phyloP scores from a whole-genome alignment of 805 yeast species.

The Pichia californica region DNA sequence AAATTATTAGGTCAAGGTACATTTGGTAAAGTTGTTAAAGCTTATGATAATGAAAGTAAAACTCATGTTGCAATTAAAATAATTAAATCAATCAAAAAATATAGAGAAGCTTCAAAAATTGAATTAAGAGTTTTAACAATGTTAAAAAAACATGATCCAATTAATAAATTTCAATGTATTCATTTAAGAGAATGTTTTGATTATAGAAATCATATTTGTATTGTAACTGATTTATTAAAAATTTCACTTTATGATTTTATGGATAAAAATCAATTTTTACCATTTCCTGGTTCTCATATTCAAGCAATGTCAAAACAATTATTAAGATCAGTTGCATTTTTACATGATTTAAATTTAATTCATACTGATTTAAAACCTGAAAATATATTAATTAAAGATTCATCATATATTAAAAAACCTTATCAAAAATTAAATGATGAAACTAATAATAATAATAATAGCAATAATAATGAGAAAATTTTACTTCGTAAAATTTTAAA shows the following conservation, averaged over 20 bases:
- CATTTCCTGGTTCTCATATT: conserved; percentile 93
- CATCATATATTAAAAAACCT: conserved; percentile 36
- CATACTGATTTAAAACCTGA: conserved; percentile 98
- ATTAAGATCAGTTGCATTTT: conserved; percentile 74
- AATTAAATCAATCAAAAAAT: conserved; percentile 86
- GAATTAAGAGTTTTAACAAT: conserved; percentile 81
- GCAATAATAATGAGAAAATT: conserved; percentile 5
- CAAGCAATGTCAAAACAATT: conserved; percentile 85
- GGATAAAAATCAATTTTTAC: conserved; percentile 72
- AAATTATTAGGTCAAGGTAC: conserved; percentile 85
- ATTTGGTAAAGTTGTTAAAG: conserved; percentile 83
- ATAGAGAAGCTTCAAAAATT: conserved; percentile 90
- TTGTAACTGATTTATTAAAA: conserved; percentile 83
- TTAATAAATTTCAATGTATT: conserved; percentile 67
- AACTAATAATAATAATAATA: neutral
- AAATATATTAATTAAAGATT: conserved; percentile 67
- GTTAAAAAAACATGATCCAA: conserved; percentile 63
- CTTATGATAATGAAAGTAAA: conserved; percentile 58
- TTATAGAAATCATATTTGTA: conserved; percentile 87
- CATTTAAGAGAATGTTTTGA: conserved; percentile 87
- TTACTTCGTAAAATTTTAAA: conserved; percentile 42
- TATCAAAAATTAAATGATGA: conserved; percentile 18
- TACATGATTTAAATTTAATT: conserved; percentile 83
- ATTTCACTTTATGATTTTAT: conserved; percentile 85
- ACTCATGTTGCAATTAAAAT: conserved; percentile 83